These are phyloP conservation scores for Plasmodium fragile DNA, from an alignment of 169 alveolate species.

Conservation along the genomic window DNA sequence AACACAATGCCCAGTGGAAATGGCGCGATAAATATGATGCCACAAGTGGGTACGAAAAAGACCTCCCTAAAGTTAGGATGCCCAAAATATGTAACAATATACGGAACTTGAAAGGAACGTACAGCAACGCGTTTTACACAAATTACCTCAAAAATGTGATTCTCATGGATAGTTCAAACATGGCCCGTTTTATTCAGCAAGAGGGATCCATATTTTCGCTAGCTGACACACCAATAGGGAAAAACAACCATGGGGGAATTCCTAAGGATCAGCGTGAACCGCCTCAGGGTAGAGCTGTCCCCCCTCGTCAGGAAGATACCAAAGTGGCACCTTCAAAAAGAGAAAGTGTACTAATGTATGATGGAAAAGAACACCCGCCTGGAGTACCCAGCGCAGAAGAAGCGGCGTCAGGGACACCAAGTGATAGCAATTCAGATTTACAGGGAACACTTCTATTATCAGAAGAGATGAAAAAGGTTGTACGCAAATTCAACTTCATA, in stretches of 20 bases:
- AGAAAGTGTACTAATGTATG: not conserved
- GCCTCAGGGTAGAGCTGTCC: not conserved
- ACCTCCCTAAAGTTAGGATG: not conserved
- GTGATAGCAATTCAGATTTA: not conserved
- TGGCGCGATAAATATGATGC: not conserved
- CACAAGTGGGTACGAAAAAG: not conserved
- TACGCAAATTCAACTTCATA: conserved; percentile 7
- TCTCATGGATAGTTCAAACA: conserved; percentile 39
- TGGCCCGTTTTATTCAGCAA: not conserved
- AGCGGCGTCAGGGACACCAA: not conserved
- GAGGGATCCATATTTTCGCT: conserved; percentile 5
- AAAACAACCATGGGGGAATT: not conserved
- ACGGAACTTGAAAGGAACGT: conserved; percentile 35
- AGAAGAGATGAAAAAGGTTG: not conserved
- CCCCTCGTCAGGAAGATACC: not conserved
- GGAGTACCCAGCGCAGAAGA: not conserved
- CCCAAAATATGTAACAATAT: conserved; percentile 39
- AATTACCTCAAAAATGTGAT: conserved; percentile 49
- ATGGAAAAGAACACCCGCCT: not conserved
- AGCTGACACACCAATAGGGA: not conserved
- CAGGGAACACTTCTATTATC: not conserved
- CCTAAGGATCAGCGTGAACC: not conserved
- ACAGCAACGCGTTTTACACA: conserved; percentile 49
- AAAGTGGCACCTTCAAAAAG: not conserved
- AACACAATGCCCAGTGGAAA: not conserved